Base-by-base conservation (phyloP, 495 filamentous ascomycete genomes). In the Lasiosphaeria ovina region DNA sequence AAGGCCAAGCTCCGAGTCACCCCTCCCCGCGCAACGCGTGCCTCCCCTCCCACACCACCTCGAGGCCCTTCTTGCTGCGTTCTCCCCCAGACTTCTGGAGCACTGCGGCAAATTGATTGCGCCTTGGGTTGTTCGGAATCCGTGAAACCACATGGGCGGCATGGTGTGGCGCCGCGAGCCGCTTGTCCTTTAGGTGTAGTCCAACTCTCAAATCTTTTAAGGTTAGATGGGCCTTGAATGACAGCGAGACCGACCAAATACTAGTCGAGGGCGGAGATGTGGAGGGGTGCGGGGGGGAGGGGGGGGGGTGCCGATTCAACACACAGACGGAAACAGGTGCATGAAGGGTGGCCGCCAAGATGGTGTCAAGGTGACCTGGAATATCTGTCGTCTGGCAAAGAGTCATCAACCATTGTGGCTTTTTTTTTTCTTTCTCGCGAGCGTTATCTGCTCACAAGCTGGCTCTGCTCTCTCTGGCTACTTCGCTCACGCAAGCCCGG, bases 31-130 rank as follows among this genome's bases (percentile, higher is more conserved):
- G 50, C 59, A 48, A 54, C 44, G 48, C 51, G 50, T 47, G 52
- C 51, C 58, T 58, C 33, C 57, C 44, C 31, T 55, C 51, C 12
- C 63, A 73, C 69, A 70, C 69, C 71, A 64, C 63, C 69, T 63
- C 65, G 33, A 38, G 14, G 53, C n/a, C 32, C 63, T 50, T 51
- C 40, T 52, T 64, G 61, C 49, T 60, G 62, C 59, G 57, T 55
- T 58, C 69, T 64, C 68, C 66, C 44, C 12, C 64, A 60, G 59
- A 58, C 52, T 62, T 35, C 47, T 57, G 55, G 65, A 56, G 35
- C 51, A 52, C 35, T 65, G 63, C 60, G 55, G 57, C 64, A 59
- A 32, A 65, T 65, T 65, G 62, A 68, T 65, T 68, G 60, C 61
- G 34, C 50, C 55, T 61, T 58, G 54, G 45, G 36, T 35, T 57